Evolutionary conservation across 2,329 filamentous ascomycete genomes (phyloP).

Genomic region (Ophiostoma australiae): DNA sequence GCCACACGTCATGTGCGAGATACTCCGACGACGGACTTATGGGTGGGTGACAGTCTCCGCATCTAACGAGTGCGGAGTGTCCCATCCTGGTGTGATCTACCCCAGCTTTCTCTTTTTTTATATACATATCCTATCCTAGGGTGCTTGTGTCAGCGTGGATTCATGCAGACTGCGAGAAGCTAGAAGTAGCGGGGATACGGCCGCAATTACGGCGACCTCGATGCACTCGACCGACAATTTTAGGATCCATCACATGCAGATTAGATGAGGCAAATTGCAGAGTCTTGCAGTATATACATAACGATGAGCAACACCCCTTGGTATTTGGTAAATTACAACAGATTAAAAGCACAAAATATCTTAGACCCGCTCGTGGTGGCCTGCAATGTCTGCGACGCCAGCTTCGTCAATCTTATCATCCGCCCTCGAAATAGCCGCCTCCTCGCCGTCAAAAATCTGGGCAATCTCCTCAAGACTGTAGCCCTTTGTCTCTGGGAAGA

Average conservation of each 20-base stretch:
- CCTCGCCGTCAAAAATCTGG: slow-evolving; percentile 23
- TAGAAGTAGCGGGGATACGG: background rate
- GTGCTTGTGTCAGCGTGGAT: background rate
- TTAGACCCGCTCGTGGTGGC: background rate
- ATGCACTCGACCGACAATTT: no score
- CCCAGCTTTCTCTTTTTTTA: background rate
- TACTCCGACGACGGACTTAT: background rate
- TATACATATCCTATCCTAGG: background rate
- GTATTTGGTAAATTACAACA: background rate
- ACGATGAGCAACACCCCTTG: no score
- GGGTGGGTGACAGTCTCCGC: slow-evolving; percentile 4
- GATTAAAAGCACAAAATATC: background rate
- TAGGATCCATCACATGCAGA: no score
- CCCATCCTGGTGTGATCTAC: background rate
- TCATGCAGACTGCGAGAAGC: background rate
- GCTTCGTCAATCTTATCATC: background rate
- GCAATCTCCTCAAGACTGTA: slow-evolving; percentile 27
- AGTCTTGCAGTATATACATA: no score
- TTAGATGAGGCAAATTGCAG: no score
- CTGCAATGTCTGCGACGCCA: background rate
- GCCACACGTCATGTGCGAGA: background rate
- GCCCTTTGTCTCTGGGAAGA: slow-evolving; percentile 31
- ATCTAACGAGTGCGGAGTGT: background rate
- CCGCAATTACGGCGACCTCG: background rate
- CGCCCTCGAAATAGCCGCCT: background rate